Base-by-base conservation (phyloP, 108 stramenopile genomes). In the Hondaea fermentalgiana region DNA sequence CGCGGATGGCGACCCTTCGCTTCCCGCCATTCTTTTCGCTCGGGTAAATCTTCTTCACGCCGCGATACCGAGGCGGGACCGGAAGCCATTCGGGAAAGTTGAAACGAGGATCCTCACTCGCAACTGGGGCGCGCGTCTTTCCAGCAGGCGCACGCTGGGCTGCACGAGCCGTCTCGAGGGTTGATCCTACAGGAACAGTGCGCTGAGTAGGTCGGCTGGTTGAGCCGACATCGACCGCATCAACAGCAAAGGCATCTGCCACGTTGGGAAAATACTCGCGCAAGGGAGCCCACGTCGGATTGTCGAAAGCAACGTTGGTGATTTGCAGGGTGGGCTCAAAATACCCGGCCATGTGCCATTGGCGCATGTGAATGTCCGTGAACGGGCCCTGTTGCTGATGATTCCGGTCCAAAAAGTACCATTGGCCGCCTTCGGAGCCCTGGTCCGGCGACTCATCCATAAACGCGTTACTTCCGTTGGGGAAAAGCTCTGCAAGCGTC, bases 1-100 rank as follows among this genome's bases (percentile, higher is more conserved):
- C 76, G 10, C 76, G 76, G 16, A 83, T 83, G n/a, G 76, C 76
- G n/a, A 83, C 76, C 23, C 76, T 83, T 53, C 76, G 76, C 76
- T 83, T 83, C 12, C 76, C 76, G 45, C 76, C 76, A 45, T 83
- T 47, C 51, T 83, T 83, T 28, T 83, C 76, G 51, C 76, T 83
- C 10, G 76, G 76, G 76, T 83, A 83, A 47, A 83, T 28, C 76
- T 83, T 83, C 76, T 83, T 83, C 10, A 83, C 76, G 28, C 76
- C 76, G 51, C 76, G 76, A 23, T 83, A 83, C n/a, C 76, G 45
- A 6, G 76, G 76, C 45, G 76, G 76, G 16, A 83, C 76, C 14
- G 76, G 76, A 21, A 83, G 45, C 49, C 76, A 53, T 6, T 83
- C 76, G 19, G 76, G 76, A 83, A 83, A 83, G 12, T 47, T 35